phyloP scores from a whole-genome alignment of 176 grass and related monocot species.

The Poa pratensis region DNA sequence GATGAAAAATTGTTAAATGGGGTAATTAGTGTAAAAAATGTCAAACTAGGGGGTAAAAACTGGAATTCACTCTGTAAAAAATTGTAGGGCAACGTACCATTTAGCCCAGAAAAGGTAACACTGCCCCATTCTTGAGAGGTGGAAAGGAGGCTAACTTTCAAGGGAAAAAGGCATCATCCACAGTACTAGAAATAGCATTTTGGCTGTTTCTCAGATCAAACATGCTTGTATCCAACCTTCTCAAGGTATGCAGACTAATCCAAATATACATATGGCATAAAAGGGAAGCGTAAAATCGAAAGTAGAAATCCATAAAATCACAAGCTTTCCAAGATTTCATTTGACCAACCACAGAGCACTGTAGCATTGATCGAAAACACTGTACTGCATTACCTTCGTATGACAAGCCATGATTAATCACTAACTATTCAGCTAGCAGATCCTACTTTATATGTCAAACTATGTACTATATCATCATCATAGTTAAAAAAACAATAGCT shows the following conservation, averaged over 20 bases:
- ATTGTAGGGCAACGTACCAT: background rate
- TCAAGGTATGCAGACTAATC: conserved; percentile 17
- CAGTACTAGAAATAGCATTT: conserved; percentile 40
- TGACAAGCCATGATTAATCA: conserved; percentile 20
- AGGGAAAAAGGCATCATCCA: conserved; percentile 6
- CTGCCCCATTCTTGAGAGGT: conserved; percentile 4
- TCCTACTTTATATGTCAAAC: conserved; percentile 13
- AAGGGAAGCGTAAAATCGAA: conserved; percentile 8
- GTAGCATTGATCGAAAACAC: conserved; percentile 37
- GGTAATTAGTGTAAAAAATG: too few species aligned
- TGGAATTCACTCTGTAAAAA: too few species aligned
- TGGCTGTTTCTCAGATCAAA: conserved; percentile 34
- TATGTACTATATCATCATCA: conserved; percentile 10
- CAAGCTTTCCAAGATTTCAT: conserved; percentile 28
- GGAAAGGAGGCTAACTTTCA: conserved; percentile 1
- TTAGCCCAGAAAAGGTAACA: background rate
- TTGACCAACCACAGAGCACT: background rate
- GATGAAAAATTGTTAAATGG: too few species aligned
- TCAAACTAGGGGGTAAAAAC: too few species aligned
- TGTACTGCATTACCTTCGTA: conserved; percentile 7
- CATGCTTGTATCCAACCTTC: conserved; percentile 20
- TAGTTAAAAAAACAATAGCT: background rate
- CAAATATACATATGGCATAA: conserved; percentile 15
- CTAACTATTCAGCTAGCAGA: conserved; percentile 10
- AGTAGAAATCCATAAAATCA: conserved; percentile 53